Evolutionary conservation across 257 asterid genomes (phyloP).

Genomic region (Perilla frutescens): DNA sequence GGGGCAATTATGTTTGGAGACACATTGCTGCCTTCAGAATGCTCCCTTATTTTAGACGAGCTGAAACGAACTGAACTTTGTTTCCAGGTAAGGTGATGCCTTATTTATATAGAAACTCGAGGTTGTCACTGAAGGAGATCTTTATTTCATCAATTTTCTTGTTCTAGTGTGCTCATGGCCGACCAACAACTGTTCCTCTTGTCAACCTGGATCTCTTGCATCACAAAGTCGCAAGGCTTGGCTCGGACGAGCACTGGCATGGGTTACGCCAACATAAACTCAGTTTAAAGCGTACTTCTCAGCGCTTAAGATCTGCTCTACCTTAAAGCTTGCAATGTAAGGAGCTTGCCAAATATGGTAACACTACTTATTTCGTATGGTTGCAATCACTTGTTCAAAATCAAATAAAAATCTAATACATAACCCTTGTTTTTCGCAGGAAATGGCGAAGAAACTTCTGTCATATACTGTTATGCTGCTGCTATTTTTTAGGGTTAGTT

Average conservation of each 20-base stretch:
- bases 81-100: constrained; percentile 75
- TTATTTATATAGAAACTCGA: constrained; percentile 22
- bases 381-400: not conserved
- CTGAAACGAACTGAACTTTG: constrained; percentile 85
- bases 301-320: constrained; percentile 58
- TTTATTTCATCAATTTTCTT: constrained; percentile 15
- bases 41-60: constrained; percentile 92
- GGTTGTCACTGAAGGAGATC: not conserved
- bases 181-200: constrained; percentile 93
- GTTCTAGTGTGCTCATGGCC: constrained; percentile 94
- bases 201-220: constrained; percentile 70
- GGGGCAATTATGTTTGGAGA: constrained; percentile 99
- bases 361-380: not conserved
- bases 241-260: constrained; percentile 62
- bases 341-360: constrained; percentile 11
- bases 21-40: constrained; percentile 83
- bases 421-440: not conserved
- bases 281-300: constrained; percentile 57
- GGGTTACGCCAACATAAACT: constrained; percentile 63
- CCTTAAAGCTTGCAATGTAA: constrained; percentile 23
- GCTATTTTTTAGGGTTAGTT: too few species aligned
- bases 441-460: not conserved
- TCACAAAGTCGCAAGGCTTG: constrained; percentile 57
- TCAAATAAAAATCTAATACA: not conserved
- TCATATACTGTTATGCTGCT: too few species aligned